A percentile compares a stretch with the other conserved stretches of the same genome.
phyloP scores from a whole-genome alignment of 148 eudicot species.

The Euryodendron excelsum region DNA sequence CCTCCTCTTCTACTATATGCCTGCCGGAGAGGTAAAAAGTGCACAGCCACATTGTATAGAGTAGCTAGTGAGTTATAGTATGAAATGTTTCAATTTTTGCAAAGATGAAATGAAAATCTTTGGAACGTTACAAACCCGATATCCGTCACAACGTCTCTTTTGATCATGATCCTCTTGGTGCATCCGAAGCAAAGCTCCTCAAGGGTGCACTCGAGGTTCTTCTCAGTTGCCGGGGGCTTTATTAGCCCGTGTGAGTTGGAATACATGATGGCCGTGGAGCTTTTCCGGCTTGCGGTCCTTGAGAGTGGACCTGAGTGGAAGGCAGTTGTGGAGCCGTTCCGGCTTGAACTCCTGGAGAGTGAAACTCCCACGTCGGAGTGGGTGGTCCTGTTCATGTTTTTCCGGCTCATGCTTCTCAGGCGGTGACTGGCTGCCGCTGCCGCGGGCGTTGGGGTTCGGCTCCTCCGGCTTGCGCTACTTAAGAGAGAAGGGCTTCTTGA shows the following conservation, averaged over 20 bases:
- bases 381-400: not conserved
- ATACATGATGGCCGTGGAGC: slow-evolving; percentile 29
- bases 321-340: slow-evolving; percentile 9
- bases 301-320: not conserved
- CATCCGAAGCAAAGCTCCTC: slow-evolving; percentile 74
- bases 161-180: slow-evolving; percentile 43
- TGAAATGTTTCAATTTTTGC: too few species aligned
- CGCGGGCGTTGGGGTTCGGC: not conserved
- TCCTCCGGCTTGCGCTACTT: slow-evolving; percentile 15
- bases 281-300: slow-evolving; percentile 11
- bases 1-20: slow-evolving; percentile 40
- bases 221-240: slow-evolving; percentile 41
- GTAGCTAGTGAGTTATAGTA: not conserved
- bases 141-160: slow-evolving; percentile 36
- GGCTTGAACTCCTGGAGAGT: slow-evolving; percentile 20
- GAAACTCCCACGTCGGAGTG: too few species aligned
- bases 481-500: not conserved
- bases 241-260: slow-evolving; percentile 46
- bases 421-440: not conserved
- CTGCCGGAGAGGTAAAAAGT: slow-evolving; percentile 21
- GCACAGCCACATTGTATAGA: not conserved
- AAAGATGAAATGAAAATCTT: not conserved
- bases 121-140: slow-evolving; percentile 35
- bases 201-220: slow-evolving; percentile 55
- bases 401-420: slow-evolving; percentile 22